Percentiles rank a stretch among this genome's conserved stretches.
phyloP scores from a whole-genome alignment of 225 moss, liverwort and hornwort species.

The Neckera pumila region DNA sequence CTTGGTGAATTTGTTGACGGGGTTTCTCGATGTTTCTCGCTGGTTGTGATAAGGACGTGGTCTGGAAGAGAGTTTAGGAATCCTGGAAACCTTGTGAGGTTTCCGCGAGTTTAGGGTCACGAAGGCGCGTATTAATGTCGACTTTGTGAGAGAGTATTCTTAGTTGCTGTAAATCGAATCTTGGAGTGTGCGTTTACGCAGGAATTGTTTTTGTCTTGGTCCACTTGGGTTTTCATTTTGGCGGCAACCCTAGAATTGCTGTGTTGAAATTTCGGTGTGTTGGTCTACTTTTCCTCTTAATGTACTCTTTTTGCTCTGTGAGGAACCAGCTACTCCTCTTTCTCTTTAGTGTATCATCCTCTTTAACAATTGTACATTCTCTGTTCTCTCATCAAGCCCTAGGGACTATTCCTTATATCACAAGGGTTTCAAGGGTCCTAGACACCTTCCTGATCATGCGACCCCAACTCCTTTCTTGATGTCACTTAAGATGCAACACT shows the following conservation, averaged over 20 bases:
- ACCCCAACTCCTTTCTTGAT: not conserved
- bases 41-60: not conserved
- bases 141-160: not conserved
- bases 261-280: not conserved
- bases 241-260: not conserved
- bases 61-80: not conserved
- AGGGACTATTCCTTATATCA: too few relatives aligned
- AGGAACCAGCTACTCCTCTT: too few relatives aligned
- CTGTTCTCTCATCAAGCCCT: not conserved
- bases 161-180: not conserved
- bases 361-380: not conserved
- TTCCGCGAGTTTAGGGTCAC: not conserved
- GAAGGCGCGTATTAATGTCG: not conserved
- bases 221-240: not conserved
- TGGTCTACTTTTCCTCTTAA: not conserved
- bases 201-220: not conserved
- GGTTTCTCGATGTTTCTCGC: not conserved
- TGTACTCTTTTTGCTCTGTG: not conserved
- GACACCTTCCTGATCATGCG: not conserved
- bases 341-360: too few relatives aligned
- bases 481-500: too few relatives aligned
- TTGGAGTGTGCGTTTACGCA: not conserved
- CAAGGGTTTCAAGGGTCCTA: not conserved
- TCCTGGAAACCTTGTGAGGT: not conserved
- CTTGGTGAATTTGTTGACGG: not conserved